Evolutionary conservation across 352 stramenopile genomes (phyloP), one percentile per base, ranked within the genome.

Genomic region (Phytophthora crassamura): DNA sequence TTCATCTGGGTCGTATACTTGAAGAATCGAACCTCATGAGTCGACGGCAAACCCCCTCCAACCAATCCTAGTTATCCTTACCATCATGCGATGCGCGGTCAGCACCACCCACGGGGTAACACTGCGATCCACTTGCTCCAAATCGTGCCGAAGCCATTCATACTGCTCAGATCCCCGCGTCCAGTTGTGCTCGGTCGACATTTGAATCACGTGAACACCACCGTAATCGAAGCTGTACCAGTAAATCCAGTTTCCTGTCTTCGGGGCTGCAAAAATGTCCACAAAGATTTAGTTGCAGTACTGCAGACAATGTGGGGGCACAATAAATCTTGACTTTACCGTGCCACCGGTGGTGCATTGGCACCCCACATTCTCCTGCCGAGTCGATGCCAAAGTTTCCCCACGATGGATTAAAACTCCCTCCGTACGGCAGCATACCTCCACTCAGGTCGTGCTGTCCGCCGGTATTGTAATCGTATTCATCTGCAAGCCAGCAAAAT

Each of bases 191-290:
- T 98, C 95, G 4, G 78, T 91, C 2, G 82, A 95, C 43, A 98
- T 82, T 65, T 97, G 86, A 48, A 98, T 86, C 6, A 96, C 95
- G 52, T 98, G 90, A 25, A 98, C 70, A 10, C 81, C 84, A 2
- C 67, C 80, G 53, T 96, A 95, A 49, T 97, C 68, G 57, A 97
- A 98, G n/a, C 85, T 97, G 74, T 98, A 92, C 88, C 90, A 94
- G 59, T 89, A 94, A 52, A 93, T 74, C 49, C 69, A 80, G 18
- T 89, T 85, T 8, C 84, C 84, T 12, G 69, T 93, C 5, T 78
- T 72, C 4, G 84, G 84, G 25, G 64, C 84, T 93, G 55, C 5
- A n/a, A n/a, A 18, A 61, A n/a, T 60, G 12, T 39, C 25, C 28
- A 60, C 48, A 58, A 43, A 25, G 20, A 35, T 20, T 52, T 51